Conservation (phyloP, 1,284 basidiomycete genomes). For the Gymnopus androsaceus region DNA sequence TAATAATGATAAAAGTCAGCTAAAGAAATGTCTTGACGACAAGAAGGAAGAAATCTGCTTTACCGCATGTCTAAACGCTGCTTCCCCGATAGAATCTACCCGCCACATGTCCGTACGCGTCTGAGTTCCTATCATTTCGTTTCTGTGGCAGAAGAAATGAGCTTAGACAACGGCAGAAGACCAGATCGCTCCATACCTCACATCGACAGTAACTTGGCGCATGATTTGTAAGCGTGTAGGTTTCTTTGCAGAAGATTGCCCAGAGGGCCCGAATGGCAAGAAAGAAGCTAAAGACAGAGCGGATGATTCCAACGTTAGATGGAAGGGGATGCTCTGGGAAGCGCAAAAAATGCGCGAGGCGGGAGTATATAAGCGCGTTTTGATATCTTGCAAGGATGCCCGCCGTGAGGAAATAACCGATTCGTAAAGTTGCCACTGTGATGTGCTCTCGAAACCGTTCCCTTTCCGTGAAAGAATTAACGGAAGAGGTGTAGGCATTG, state of each 20-base stretch:
- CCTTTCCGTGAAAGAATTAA: constrained; percentile 38
- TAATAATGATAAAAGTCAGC: constrained; percentile 26
- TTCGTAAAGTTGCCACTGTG: constrained; percentile 56
- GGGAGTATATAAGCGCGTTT: constrained; percentile 52
- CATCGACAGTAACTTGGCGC: constrained; percentile 67
- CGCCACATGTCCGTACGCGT: constrained; percentile 76
- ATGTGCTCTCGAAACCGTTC: constrained; percentile 38
- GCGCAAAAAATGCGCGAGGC: constrained; percentile 59
- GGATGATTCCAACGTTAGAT: constrained; percentile 58
- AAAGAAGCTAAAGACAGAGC: constrained; percentile 59
- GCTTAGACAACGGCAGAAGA: background rate
- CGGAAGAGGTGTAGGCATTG: constrained; percentile 51
- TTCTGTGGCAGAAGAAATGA: constrained; percentile 27
- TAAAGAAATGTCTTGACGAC: background rate
- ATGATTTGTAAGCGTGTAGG: constrained; percentile 61
- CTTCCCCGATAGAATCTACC: constrained; percentile 64
- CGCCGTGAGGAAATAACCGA: constrained; percentile 44
- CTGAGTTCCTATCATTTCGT: constrained; percentile 39
- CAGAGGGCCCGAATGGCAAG: constrained; percentile 55
- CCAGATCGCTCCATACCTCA: constrained; percentile 45
- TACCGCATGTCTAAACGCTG: constrained; percentile 57
- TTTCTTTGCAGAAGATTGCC: constrained; percentile 39
- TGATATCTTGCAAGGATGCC: constrained; percentile 45
- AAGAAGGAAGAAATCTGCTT: constrained; percentile 28
- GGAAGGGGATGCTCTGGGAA: constrained; percentile 63